A percentile compares a stretch with the other conserved stretches of the same genome.
Conservation (phyloP, 441 rosid genomes). For the Daphne laureola region DNA sequence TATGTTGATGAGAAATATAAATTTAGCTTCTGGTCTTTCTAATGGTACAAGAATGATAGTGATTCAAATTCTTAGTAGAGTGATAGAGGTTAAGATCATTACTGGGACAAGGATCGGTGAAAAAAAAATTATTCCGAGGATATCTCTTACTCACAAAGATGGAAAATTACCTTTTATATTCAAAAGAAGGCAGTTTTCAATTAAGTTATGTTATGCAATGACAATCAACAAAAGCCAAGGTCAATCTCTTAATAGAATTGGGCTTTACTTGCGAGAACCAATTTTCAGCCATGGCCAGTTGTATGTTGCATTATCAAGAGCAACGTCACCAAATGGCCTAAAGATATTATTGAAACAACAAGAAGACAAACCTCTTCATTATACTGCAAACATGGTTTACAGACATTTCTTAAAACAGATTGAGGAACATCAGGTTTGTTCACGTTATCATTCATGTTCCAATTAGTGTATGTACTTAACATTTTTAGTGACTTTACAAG, state of each 20-base stretch:
- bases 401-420: no score
- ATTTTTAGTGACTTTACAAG: no score
- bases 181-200: not conserved
- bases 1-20: slow-evolving; percentile 1
- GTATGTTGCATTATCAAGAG: not conserved
- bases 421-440: no score
- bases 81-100: not conserved
- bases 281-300: not conserved
- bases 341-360: no score
- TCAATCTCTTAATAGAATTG: not conserved
- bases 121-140: no score
- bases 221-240: slow-evolving; percentile 1
- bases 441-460: no score
- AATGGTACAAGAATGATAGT: slow-evolving; percentile 9
- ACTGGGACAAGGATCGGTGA: not conserved
- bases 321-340: no score
- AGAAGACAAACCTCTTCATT: no score
- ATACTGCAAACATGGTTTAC: no score
- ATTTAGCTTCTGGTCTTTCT: not conserved
- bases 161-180: no score
- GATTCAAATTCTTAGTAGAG: not conserved
- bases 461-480: no score
- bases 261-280: not conserved
- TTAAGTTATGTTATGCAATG: not conserved
- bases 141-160: no score